Base-by-base conservation (phyloP, 495 filamentous ascomycete species). In the Physcia stellaris region DNA sequence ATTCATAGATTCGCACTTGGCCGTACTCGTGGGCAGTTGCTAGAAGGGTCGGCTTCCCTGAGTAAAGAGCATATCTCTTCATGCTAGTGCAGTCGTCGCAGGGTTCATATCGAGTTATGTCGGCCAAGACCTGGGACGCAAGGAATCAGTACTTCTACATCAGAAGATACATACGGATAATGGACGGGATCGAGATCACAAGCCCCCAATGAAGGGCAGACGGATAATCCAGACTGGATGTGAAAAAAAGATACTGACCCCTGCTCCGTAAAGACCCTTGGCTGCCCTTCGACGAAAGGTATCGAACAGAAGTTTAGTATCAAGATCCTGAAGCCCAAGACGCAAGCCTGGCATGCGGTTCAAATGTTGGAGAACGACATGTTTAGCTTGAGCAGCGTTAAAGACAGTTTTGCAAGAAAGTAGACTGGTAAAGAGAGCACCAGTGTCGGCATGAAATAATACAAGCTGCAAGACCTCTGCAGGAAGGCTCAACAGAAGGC, bases 391-490 rank as follows among this genome's bases (percentile, higher is more conserved):
- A 2, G 46, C 47, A 19, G 33, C 35, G 9, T 36, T 24, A 17
- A 38, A 23, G 17, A 49, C 35, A 12, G 28, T n/a, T 28, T 49
- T 47, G 42, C 43, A 52, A 19, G 49, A 49, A 10, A 47, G 36
- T 16, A 52, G 41, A 10, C 42, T 42, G 18, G 37, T 31, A 15
- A 41, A 49, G 34, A 52, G 47, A 16, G 39, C 48, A 0, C 32
- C 39, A 24, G 26, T 13, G 26, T 52, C 46, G 42, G 49, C 49
- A 18, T 49, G 43, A 37, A 40, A 30, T 35, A 27, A 34, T 28
- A 52, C 49, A 12, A 28, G 35, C 18, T 49, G 43, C 10, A 52
- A 36, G 5, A 49, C 33, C 23, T 49, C 49, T 11, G 27, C 18
- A 4, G 49, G 46, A 18, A 52, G 35, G 16, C 17, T 35, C 24